Evolutionary conservation across 1,139 yeast genomes (phyloP).

Genomic region (Candida buenavistaensis): DNA sequence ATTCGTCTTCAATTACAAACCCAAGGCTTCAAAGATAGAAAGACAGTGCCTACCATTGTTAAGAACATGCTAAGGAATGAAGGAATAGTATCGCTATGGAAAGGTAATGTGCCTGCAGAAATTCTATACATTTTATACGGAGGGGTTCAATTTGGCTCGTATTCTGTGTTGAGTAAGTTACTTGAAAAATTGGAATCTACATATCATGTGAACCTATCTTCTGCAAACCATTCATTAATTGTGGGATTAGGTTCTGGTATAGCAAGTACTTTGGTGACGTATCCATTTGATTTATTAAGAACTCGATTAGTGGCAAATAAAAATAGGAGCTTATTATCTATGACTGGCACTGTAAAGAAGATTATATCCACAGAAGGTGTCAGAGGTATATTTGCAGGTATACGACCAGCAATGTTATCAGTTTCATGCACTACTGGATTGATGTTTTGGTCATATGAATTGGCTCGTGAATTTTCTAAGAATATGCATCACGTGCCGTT

Average conservation of each 20-base stretch:
- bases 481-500: conserved; percentile 36
- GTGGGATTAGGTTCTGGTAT: conserved; percentile 82
- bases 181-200: conserved; percentile 32
- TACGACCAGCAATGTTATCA: conserved; percentile 61
- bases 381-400: conserved; percentile 62
- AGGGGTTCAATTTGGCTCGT: conserved; percentile 78
- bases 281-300: conserved; percentile 85
- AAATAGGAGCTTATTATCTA: conserved; percentile 42
- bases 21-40: conserved; percentile 12
- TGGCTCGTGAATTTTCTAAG: conserved; percentile 33
- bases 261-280: conserved; percentile 68
- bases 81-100: conserved; percentile 69
- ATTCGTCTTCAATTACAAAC: conserved; percentile 71
- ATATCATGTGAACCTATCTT: conserved; percentile 25
- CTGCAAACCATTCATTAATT: conserved; percentile 51
- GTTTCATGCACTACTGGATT: conserved; percentile 67
- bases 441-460: conserved; percentile 68
- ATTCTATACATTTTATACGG: conserved; percentile 83
- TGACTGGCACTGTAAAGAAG: conserved; percentile 38
- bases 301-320: conserved; percentile 75
- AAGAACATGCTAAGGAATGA: conserved; percentile 30
- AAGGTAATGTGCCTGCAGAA: conserved; percentile 93
- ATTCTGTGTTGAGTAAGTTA: conserved; percentile 51
- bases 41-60: conserved; percentile 19
- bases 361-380: conserved; percentile 53